These are phyloP conservation scores for Tetracladium maxilliforme DNA, from an alignment of 2,329 filamentous ascomycete genomes.

Conservation along the genomic window DNA sequence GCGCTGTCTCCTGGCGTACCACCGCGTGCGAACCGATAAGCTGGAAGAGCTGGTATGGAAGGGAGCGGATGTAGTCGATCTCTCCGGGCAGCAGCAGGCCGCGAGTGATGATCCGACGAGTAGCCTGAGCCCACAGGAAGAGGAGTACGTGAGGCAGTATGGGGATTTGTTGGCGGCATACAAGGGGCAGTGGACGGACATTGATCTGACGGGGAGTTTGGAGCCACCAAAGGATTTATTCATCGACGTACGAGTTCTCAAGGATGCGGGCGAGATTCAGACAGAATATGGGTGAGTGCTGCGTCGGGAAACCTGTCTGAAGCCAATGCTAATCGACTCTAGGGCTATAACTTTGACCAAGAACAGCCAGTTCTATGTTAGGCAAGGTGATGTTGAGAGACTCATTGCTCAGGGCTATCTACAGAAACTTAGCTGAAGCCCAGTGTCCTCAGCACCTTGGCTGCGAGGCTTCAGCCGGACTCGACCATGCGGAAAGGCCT, in stretches of 20 bases:
- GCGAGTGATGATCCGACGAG: slow-evolving; percentile 42
- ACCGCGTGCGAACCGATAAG: slow-evolving; percentile 78
- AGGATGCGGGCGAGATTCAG: slow-evolving; percentile 95
- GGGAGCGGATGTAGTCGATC: slow-evolving; percentile 69
- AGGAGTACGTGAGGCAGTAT: slow-evolving; percentile 89
- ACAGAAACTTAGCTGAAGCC: slow-evolving; percentile 73
- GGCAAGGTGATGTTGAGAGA: slow-evolving; percentile 88
- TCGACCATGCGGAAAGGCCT: neutral
- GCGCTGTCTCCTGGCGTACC: slow-evolving; percentile 86
- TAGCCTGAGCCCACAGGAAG: slow-evolving; percentile 86
- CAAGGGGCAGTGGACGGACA: slow-evolving; percentile 96
- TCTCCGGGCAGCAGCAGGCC: slow-evolving; percentile 40
- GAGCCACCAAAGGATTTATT: slow-evolving; percentile 93
- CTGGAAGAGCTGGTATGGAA: slow-evolving; percentile 90
- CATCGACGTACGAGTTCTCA: slow-evolving; percentile 89
- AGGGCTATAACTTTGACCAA: slow-evolving; percentile 93
- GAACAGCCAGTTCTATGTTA: slow-evolving; percentile 95
- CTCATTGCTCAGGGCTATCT: slow-evolving; percentile 90
- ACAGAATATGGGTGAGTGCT: slow-evolving; percentile 84
- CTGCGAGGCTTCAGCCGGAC: neutral
- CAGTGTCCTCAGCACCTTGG: too few species aligned
- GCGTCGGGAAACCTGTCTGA: slow-evolving; percentile 1
- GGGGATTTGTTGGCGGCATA: slow-evolving; percentile 86
- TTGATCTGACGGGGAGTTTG: slow-evolving; percentile 85
- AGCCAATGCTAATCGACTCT: slow-evolving; percentile 5